phyloP scores from a whole-genome alignment of 352 stramenopile species.

The Pythium sp. region DNA sequence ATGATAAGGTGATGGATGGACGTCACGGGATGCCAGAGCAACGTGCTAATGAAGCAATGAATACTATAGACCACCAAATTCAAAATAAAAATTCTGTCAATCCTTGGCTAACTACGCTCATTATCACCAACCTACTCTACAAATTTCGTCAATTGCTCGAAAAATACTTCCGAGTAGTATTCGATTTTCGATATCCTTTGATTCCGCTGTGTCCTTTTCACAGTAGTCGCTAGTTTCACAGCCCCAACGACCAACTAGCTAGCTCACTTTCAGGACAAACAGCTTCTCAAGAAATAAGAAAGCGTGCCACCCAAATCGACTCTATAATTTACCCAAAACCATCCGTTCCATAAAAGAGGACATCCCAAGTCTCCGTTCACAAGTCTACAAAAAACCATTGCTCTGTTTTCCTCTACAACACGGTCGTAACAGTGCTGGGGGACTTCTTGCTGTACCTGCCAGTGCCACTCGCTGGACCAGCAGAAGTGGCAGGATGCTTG shows the following conservation, averaged over 20 bases:
- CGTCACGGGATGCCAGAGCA: not conserved
- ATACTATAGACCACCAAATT: not conserved
- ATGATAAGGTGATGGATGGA: not conserved
- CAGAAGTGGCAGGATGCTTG: not conserved
- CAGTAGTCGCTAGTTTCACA: not conserved
- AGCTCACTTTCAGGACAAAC: not conserved
- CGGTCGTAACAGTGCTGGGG: not conserved
- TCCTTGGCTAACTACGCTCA: not conserved
- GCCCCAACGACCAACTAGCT: too few species aligned
- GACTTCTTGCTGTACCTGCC: constrained; percentile 1
- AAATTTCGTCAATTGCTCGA: not conserved
- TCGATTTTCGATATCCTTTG: not conserved
- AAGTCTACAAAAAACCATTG: too few species aligned
- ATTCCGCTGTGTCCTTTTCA: not conserved
- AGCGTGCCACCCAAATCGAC: not conserved
- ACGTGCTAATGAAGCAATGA: too few species aligned
- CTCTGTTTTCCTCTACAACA: not conserved
- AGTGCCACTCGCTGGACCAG: not conserved
- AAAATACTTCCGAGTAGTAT: not conserved
- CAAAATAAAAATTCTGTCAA: not conserved
- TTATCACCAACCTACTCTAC: not conserved
- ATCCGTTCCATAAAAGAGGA: too few species aligned
- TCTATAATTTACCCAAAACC: not conserved
- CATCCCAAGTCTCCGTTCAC: too few species aligned
- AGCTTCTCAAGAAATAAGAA: not conserved